Conservation (phyloP, 352 stramenopile genomes). For the Phytophthora sp. region DNA sequence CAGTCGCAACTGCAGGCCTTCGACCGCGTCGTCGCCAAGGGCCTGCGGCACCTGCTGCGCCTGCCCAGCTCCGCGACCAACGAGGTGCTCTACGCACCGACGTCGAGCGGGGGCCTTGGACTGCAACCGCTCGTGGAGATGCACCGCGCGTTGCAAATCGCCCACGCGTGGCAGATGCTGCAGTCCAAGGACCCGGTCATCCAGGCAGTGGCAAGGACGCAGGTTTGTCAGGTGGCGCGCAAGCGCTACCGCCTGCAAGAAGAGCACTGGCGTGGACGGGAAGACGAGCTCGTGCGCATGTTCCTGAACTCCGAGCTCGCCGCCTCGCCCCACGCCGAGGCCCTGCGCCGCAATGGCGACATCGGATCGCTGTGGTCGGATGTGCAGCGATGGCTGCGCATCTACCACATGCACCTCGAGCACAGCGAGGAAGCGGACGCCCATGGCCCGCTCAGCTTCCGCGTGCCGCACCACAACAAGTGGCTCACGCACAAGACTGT, state of each 20-base stretch:
- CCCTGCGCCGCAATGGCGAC: constrained; percentile 2
- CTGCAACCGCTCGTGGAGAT: too few species aligned
- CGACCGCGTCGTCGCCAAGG: too few species aligned
- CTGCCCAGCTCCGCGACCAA: too few species aligned
- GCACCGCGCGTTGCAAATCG: too few species aligned
- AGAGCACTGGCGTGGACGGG: background rate
- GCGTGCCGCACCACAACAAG: constrained; percentile 12
- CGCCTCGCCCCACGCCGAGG: background rate
- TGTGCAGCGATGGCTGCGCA: too few species aligned
- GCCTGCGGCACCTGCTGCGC: too few species aligned
- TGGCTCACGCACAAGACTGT: background rate
- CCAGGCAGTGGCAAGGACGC: constrained; percentile 1
- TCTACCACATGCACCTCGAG: background rate
- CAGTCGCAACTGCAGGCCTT: too few species aligned
- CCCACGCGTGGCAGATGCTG: too few species aligned
- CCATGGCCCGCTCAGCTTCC: constrained; percentile 1
- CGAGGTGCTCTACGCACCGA: too few species aligned
- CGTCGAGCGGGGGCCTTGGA: too few species aligned
- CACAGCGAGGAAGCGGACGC: background rate
- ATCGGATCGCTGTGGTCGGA: constrained; percentile 17
- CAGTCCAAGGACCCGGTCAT: too few species aligned
- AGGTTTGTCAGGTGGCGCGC: constrained; percentile 14
- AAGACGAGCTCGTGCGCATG: background rate
- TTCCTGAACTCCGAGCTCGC: background rate
- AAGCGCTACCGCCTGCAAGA: background rate